Evolutionary conservation across 2,329 filamentous ascomycete genomes (phyloP), one percentile per base, ranked within the genome.

Genomic region (Seiridium cupressi): DNA sequence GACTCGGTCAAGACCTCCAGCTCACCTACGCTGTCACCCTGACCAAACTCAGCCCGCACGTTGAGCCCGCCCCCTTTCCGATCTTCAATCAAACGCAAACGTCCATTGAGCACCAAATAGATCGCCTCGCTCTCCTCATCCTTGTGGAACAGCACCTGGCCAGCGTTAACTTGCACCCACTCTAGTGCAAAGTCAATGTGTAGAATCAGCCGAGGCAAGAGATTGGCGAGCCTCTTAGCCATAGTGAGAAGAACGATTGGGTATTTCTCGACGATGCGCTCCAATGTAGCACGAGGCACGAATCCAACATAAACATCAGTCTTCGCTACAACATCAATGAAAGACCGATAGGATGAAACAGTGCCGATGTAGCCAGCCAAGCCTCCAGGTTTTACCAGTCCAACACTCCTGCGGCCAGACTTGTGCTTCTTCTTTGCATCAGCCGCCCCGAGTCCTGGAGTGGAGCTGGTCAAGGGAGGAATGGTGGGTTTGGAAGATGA

Each of bases 251-350:
- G 79, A 3, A 98, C 90, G 46, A 97, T 91, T 0, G 95, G 95
- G 70, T 97, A 95, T 65, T 87, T 89, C 65, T 99, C 95, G 1
- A 96, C 92, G 51, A 99, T 95, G 64, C 93, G 86, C 71, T 99
- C 95, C 35, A 99, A 82, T 0, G 93, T 91, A 0, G 87, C 84
- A 36, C 93, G 85, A 0, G 95, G 95, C 10, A 99, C 79, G 65
- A 99, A 99, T 1, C 95, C 95, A 11, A 99, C 95, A 69, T 97
- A 98, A 2, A 98, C 95, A 75, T 99, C 95, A 0, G 96, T 99
- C 77, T 98, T 98, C 3, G 95, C 96, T 44, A 94, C 90, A 1
- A 99, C 93, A 70, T 98, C 94, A 26, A 97, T 95, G 71, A 98
- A 97, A 0, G 95, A 99, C 34, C 95, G 84, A 72, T 97, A 97